phyloP scores from a whole-genome alignment of 208 protist species.

The Acanthamoeba healyi region DNA sequence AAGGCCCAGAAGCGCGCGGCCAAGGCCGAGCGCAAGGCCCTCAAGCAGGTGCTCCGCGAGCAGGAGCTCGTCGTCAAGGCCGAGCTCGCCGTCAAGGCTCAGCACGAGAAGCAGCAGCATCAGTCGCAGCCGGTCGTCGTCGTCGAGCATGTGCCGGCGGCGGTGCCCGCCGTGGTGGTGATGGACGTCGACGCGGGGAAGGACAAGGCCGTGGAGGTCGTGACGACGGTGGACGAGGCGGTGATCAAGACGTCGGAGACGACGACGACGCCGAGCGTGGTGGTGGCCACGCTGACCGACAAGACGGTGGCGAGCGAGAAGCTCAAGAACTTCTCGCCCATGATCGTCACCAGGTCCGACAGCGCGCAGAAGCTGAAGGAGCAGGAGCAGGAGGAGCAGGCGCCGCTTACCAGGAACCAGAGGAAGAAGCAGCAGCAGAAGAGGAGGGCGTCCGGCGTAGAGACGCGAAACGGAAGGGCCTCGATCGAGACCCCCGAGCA shows the following conservation, averaged over 20 bases:
- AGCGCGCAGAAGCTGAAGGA: background rate
- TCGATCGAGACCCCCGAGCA: conserved; percentile 27
- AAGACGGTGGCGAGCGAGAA: background rate
- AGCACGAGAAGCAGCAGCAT: background rate
- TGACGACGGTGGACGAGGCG: background rate
- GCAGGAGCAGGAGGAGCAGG: background rate
- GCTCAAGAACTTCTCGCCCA: conserved; percentile 17
- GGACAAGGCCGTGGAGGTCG: background rate
- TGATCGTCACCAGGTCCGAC: background rate
- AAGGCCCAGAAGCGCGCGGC: conserved; percentile 5
- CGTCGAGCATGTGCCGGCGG: background rate
- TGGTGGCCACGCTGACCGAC: background rate
- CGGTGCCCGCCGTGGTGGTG: conserved; percentile 20
- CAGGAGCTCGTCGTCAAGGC: background rate
- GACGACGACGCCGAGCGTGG: background rate
- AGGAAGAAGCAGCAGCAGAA: background rate
- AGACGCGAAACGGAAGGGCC: too few relatives aligned
- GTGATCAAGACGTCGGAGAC: background rate
- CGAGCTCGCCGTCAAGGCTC: background rate
- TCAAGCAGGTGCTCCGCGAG: background rate
- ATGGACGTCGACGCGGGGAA: background rate
- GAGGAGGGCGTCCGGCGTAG: background rate
- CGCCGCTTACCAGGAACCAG: background rate
- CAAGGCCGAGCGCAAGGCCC: background rate
- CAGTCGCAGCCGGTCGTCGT: background rate